A percentile compares a stretch with the other conserved stretches of the same genome.
These are phyloP conservation scores for Emydomyces testavorans DNA, from an alignment of 2,329 filamentous ascomycete species.

Conservation along the genomic window DNA sequence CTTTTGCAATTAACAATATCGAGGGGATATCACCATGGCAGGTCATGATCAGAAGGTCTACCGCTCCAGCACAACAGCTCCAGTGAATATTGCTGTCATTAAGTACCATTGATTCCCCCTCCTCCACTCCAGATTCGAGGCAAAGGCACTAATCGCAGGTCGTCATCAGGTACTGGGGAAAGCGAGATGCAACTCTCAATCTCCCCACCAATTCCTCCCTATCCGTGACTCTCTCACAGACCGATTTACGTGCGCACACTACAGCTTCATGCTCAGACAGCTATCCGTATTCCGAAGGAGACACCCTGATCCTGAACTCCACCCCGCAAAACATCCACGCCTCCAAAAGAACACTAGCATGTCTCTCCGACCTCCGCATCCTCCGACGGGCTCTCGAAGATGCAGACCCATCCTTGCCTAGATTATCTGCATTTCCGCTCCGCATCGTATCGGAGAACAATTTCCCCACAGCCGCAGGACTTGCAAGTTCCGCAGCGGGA, in stretches of 20 bases:
- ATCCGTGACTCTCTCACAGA: constrained; percentile 89
- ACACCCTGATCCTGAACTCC: constrained; percentile 76
- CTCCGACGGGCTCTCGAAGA: constrained; percentile 67
- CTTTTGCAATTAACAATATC: background rate
- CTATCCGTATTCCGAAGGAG: constrained; percentile 47
- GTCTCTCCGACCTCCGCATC: constrained; percentile 71
- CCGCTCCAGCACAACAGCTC: constrained; percentile 88
- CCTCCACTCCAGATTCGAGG: constrained; percentile 13
- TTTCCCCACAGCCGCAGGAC: constrained; percentile 92
- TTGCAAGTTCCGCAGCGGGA: constrained; percentile 56
- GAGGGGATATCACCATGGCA: background rate
- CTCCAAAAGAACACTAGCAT: constrained; percentile 84
- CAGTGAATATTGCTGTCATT: constrained; percentile 96
- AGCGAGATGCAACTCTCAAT: constrained; percentile 86
- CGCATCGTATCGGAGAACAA: constrained; percentile 94
- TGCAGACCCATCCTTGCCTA: constrained; percentile 61
- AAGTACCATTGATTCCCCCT: constrained; percentile 49
- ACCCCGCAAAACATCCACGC: constrained; percentile 65
- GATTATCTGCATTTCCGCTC: constrained; percentile 64
- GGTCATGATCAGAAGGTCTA: constrained; percentile 47
- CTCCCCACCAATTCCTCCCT: constrained; percentile 96
- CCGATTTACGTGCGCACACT: constrained; percentile 86
- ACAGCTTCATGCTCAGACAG: constrained; percentile 77
- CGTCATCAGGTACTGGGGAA: constrained; percentile 76
- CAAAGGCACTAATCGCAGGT: constrained; percentile 1